Base-by-base conservation (phyloP, 2,329 filamentous ascomycete genomes). In the Penicillium verrucosum region DNA sequence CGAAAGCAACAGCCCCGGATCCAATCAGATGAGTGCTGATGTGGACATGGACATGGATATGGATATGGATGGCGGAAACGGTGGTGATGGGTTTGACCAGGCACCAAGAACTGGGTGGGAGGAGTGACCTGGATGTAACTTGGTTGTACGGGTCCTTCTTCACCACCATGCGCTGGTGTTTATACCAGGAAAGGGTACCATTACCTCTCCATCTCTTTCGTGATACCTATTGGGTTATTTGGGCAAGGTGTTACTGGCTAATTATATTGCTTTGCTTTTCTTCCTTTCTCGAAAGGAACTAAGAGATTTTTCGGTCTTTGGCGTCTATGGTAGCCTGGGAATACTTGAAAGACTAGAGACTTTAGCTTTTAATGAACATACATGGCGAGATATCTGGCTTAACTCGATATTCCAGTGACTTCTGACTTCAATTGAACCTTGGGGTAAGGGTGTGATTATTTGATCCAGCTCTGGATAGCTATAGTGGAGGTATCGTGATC, bases 21-120 rank as follows among this genome's bases (percentile, higher is more conserved):
- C 62, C 25, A 60, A 60, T 40, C 51, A 51, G 4, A 59, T 62
- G 46, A 56, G 64, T 27, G 57, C 59, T 36, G 69, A 74, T 36
- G 65, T 70, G 60, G 66, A 72, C 46, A 61, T 71, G 63, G 64
- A 70, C 29, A 68, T 72, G 65, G 68, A 74, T 37, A 65, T 65
- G 34, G 65, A 68, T 29, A 30, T 18, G 18, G 18, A 18, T 18
- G 18, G 47, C 8, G 18, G 21, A 14, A 34, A 34, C 12, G 59
- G 61, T 34, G 64, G 60, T 27, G 59, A 69, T 43, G 49, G 63
- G 42, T 60, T 67, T 16, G 47, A 53, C 25, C 43, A 59, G 18
- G 42, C 49, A 34, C 54, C 10, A 66, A 66, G 49, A 61, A 54
- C 58, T 71, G 66, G 68, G 60, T 64, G 48, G 69, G 67, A 5